Conservation (phyloP, 768 basidiomycete species). For the Rhodosporidiobolus sp. region DNA sequence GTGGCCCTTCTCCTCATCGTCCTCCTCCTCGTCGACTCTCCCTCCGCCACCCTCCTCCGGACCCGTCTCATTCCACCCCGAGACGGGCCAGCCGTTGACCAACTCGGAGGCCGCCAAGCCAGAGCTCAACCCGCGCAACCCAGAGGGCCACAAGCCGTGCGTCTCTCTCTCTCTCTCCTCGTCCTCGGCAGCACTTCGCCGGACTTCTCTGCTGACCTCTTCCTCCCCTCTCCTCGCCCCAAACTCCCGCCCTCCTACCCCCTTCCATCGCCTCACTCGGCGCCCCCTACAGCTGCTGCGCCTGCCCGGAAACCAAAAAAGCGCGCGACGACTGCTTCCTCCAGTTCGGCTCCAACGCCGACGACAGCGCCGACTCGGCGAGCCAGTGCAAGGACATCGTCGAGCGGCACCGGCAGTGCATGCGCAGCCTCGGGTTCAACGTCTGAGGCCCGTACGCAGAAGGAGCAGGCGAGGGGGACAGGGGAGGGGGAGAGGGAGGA, state of each 20-base stretch:
- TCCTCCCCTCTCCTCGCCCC: background rate
- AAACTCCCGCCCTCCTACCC: background rate
- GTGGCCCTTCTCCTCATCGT: conserved; percentile 34
- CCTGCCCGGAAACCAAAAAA: conserved; percentile 88
- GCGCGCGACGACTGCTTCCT: conserved; percentile 94
- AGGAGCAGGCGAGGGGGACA: background rate
- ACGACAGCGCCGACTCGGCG: conserved; percentile 62
- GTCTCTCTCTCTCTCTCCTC: conserved; percentile 45
- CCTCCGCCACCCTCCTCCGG: conserved; percentile 1
- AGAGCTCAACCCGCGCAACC: conserved; percentile 74
- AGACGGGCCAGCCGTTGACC: conserved; percentile 13
- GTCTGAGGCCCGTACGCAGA: conserved; percentile 50
- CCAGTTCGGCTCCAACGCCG: conserved; percentile 52
- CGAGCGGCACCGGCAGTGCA: conserved; percentile 79
- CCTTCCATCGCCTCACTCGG: background rate
- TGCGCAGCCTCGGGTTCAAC: conserved; percentile 86
- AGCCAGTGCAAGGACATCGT: conserved; percentile 79
- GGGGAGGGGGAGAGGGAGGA: background rate
- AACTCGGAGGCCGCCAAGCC: conserved; percentile 39
- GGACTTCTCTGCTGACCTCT: background rate
- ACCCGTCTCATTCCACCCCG: conserved; percentile 15
- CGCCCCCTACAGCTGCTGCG: conserved; percentile 71
- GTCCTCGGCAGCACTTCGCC: background rate
- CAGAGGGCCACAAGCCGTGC: conserved; percentile 90
- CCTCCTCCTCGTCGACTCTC: background rate